Conservation (phyloP, 192 early-diverging fungal genomes). For the Coemansia sp. region DNA sequence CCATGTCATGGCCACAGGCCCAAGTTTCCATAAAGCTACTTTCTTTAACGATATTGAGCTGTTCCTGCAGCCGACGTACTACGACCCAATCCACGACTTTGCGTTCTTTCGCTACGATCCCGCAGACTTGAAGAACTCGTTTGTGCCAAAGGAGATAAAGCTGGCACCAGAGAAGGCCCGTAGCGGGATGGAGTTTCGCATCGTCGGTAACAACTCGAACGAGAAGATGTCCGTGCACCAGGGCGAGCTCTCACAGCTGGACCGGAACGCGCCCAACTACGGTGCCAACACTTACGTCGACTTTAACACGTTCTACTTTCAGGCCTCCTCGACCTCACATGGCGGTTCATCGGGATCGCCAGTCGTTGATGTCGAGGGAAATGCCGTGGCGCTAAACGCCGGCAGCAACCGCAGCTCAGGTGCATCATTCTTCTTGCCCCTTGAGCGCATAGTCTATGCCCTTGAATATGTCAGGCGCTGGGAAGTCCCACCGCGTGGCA, state of each 20-base stretch:
- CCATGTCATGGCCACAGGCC: slow-evolving; percentile 70
- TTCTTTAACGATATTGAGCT: slow-evolving; percentile 71
- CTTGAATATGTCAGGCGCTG: slow-evolving; percentile 58
- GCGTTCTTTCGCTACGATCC: slow-evolving; percentile 75
- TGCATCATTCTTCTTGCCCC: slow-evolving; percentile 64
- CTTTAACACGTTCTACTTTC: slow-evolving; percentile 80
- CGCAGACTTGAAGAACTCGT: slow-evolving; percentile 51
- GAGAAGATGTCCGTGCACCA: slow-evolving; percentile 76
- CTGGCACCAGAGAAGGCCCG: slow-evolving; percentile 67
- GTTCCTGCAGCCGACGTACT: slow-evolving; percentile 64
- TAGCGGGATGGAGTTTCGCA: slow-evolving; percentile 70
- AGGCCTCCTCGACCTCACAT: slow-evolving; percentile 62
- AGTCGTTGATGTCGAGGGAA: slow-evolving; percentile 70
- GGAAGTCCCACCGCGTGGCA: slow-evolving; percentile 66
- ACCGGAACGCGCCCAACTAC: slow-evolving; percentile 68
- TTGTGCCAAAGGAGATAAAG: slow-evolving; percentile 33
- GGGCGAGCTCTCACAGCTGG: slow-evolving; percentile 70
- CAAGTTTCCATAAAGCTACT: slow-evolving; percentile 65
- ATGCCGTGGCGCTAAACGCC: slow-evolving; percentile 70
- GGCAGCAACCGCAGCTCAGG: slow-evolving; percentile 56
- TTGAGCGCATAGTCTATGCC: slow-evolving; percentile 67
- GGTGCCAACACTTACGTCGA: slow-evolving; percentile 55
- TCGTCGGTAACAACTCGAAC: slow-evolving; percentile 73
- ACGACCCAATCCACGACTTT: slow-evolving; percentile 83
- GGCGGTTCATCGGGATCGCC: slow-evolving; percentile 77